These are phyloP conservation scores for Lachancea fermentati DNA, from an alignment of 805 yeast genomes.

Conservation along the genomic window DNA sequence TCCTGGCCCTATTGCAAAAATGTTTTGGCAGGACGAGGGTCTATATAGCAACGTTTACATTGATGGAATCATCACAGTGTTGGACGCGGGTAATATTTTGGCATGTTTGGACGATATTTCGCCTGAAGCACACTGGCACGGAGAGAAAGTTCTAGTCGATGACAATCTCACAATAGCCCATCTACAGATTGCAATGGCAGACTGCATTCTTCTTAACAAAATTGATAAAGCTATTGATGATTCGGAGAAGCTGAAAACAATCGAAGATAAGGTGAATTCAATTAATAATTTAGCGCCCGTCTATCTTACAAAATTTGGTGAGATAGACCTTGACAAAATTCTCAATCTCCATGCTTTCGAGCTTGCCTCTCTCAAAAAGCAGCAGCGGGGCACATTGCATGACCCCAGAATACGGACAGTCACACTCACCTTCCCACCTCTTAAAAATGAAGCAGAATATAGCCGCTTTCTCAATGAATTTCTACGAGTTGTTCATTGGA, in stretches of 20 bases:
- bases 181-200: slow-evolving; percentile 86
- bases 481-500: slow-evolving; percentile 73
- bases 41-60: slow-evolving; percentile 76
- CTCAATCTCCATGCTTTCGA: slow-evolving; percentile 80
- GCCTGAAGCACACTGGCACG: slow-evolving; percentile 63
- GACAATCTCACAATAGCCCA: slow-evolving; percentile 70
- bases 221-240: slow-evolving; percentile 45
- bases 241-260: slow-evolving; percentile 20
- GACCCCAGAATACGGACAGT: slow-evolving; percentile 53
- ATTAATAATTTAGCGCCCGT: slow-evolving; percentile 71
- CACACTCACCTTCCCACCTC: slow-evolving; percentile 40
- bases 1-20: slow-evolving; percentile 93
- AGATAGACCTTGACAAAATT: slow-evolving; percentile 55
- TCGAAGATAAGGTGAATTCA: slow-evolving; percentile 33
- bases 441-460: slow-evolving; percentile 35
- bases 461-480: slow-evolving; percentile 47
- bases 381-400: slow-evolving; percentile 31
- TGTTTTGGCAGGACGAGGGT: slow-evolving; percentile 97
- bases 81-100: slow-evolving; percentile 66
- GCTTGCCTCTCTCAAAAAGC: slow-evolving; percentile 17
- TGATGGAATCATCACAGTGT: slow-evolving; percentile 86
- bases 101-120: slow-evolving; percentile 58
- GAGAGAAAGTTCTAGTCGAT: slow-evolving; percentile 35
- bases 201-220: slow-evolving; percentile 74
- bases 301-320: slow-evolving; percentile 65